Conservation (phyloP, 2,329 filamentous ascomycete genomes). For the Hypoxylon sp. region DNA sequence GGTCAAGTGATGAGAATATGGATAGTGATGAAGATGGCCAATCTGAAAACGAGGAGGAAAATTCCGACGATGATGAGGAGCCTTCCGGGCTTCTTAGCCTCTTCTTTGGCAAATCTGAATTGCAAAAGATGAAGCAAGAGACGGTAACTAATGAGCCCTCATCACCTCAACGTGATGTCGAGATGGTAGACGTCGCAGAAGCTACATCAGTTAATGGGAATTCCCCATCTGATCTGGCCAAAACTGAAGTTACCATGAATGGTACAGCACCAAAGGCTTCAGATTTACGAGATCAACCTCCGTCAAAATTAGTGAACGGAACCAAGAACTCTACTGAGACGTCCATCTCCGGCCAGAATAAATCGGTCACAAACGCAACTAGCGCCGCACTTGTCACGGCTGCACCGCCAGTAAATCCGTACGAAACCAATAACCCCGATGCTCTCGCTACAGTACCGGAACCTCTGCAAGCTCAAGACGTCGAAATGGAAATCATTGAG, state of each 20-base stretch:
- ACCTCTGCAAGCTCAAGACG: constrained; percentile 44
- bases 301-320: constrained; percentile 5
- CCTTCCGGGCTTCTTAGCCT: constrained; percentile 67
- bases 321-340: neutral
- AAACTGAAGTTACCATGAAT: neutral
- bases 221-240: constrained; percentile 1
- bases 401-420: constrained; percentile 36
- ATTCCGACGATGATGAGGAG: constrained; percentile 62
- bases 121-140: constrained; percentile 67
- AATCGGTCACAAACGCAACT: constrained; percentile 6
- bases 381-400: neutral
- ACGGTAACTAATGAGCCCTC: constrained; percentile 50
- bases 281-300: constrained; percentile 4
- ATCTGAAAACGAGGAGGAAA: constrained; percentile 61
- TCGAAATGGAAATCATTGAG: constrained; percentile 49
- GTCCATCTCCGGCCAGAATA: constrained; percentile 1
- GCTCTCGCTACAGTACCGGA: constrained; percentile 37
- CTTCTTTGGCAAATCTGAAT: constrained; percentile 72
- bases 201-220: constrained; percentile 18
- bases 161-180: constrained; percentile 50
- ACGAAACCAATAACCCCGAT: constrained; percentile 43
- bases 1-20: constrained; percentile 67
- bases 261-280: neutral
- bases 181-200: constrained; percentile 55
- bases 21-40: constrained; percentile 61